phyloP scores from a whole-genome alignment of 2,329 filamentous ascomycete species.

The Orbilia brochopaga region DNA sequence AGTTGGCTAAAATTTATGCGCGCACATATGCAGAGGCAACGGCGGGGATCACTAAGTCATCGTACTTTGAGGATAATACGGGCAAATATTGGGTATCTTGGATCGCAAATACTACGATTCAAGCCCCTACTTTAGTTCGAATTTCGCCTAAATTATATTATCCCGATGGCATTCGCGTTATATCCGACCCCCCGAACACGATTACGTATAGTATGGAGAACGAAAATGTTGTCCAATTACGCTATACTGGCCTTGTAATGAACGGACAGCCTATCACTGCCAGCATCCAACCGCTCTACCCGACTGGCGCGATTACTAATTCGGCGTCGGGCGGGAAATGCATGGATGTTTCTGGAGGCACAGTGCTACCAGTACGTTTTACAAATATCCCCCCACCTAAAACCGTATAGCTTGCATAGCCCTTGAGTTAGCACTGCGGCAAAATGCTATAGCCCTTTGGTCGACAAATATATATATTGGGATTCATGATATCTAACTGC shows the following conservation, averaged over 20 bases:
- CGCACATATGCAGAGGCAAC: constrained; percentile 47
- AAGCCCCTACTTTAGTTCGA: constrained; percentile 34
- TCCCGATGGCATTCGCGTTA: constrained; percentile 43
- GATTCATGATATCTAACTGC: neutral
- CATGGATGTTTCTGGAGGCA: constrained; percentile 38
- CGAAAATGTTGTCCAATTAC: constrained; percentile 40
- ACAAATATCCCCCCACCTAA: neutral
- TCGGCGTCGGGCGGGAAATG: constrained; percentile 35
- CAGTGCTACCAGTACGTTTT: constrained; percentile 33
- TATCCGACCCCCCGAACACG: constrained; percentile 37
- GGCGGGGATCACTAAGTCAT: constrained; percentile 34
- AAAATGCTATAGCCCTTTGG: too few relatives aligned
- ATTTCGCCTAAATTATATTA: constrained; percentile 43
- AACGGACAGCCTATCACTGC: constrained; percentile 22
- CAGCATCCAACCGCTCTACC: constrained; percentile 36
- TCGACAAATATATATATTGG: too few relatives aligned
- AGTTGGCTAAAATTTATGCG: constrained; percentile 28
- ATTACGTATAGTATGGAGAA: constrained; percentile 35
- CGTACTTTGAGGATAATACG: constrained; percentile 45
- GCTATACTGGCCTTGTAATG: constrained; percentile 35
- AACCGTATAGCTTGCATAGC: too few relatives aligned
- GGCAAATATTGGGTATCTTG: constrained; percentile 49
- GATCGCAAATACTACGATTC: constrained; percentile 37
- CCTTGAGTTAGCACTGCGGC: too few relatives aligned
- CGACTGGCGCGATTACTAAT: constrained; percentile 38